Evolutionary conservation across 2,329 filamentous ascomycete genomes (phyloP), one percentile per base, ranked within the genome.

Genomic region (Dothistroma pini): DNA sequence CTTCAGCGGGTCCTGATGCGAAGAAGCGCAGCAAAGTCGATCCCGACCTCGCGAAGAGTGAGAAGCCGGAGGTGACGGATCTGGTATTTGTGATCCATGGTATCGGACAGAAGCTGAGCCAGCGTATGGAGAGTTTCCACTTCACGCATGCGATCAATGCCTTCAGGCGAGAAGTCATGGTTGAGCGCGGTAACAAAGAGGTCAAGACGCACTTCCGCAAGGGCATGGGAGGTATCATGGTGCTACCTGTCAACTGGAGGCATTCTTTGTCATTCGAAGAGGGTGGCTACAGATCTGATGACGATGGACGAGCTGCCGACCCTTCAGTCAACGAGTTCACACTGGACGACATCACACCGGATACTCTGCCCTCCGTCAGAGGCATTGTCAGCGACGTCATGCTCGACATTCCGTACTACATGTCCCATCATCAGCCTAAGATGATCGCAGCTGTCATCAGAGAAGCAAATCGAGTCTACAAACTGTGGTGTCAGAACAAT

Each of bases 331-430:
- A 88, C 44, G 78, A 83, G 38, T 91, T 86, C 71, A 81, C 81
- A 0, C 80, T 99, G 14, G 89, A 93, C 68, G 93, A 97, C 68
- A 97, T 99, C 66, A 96, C 96, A 5, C 93, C 92, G 0, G 85
- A 88, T 48, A 95, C 91, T 0, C 90, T 99, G 32, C 93, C 93
- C 0, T 92, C 91, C 0, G 89, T 99, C 9, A 88, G 95, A 51
- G 91, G 89, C 71, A 86, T 99, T 72, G 96, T 99, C 63, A 96
- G 90, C 48, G 95, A 99, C 74, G 91, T 99, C 69, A 97, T 99
- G 91, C 88, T 97, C 54, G 95, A 99, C 73, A 93, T 99, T 54
- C 95, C 95, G 0, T 97, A 96, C 73, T 99, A 97, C 77, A 88
- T 99, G 77, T 97, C 93, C 0, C 90, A 96, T 61, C 93, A 97